phyloP scores from a whole-genome alignment of 306 rosid genomes.

The Quercus robur region DNA sequence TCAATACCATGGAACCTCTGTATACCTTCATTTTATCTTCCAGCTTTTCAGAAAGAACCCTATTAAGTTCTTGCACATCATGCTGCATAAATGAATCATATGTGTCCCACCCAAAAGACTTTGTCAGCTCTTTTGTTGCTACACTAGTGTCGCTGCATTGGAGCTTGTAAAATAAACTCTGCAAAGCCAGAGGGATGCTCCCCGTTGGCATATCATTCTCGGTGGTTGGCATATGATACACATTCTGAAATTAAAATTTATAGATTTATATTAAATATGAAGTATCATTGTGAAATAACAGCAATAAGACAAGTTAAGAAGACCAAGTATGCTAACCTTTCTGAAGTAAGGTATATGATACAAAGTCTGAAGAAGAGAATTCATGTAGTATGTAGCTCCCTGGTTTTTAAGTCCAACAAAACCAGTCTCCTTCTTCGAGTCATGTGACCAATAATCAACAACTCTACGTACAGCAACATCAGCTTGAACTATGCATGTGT shows the following conservation, averaged over 20 bases:
- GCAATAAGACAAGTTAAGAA: background rate
- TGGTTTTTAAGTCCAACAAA: constrained; percentile 92
- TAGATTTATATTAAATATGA: constrained; percentile 4
- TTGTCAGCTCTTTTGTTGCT: constrained; percentile 89
- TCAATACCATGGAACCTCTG: constrained; percentile 5
- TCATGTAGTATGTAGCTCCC: constrained; percentile 98
- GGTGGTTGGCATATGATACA: constrained; percentile 94
- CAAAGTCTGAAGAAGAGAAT: constrained; percentile 90
- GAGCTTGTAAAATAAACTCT: constrained; percentile 89
- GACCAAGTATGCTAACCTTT: constrained; percentile 50
- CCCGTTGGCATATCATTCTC: constrained; percentile 95
- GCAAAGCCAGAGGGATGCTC: constrained; percentile 91
- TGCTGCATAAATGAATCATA: constrained; percentile 96
- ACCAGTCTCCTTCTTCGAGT: constrained; percentile 88
- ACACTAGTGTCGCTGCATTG: constrained; percentile 83
- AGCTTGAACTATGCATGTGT: constrained; percentile 35
- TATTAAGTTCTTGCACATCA: constrained; percentile 94
- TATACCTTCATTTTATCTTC: constrained; percentile 97
- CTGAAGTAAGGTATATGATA: constrained; percentile 92
- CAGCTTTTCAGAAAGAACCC: constrained; percentile 92
- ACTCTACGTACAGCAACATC: constrained; percentile 53
- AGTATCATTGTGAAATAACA: background rate
- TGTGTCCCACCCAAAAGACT: constrained; percentile 96
- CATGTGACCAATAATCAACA: constrained; percentile 79
- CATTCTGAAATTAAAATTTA: constrained; percentile 51